Base-by-base conservation (phyloP, 371 early-diverging fungal genomes). In the Edhazardia aedis region DNA sequence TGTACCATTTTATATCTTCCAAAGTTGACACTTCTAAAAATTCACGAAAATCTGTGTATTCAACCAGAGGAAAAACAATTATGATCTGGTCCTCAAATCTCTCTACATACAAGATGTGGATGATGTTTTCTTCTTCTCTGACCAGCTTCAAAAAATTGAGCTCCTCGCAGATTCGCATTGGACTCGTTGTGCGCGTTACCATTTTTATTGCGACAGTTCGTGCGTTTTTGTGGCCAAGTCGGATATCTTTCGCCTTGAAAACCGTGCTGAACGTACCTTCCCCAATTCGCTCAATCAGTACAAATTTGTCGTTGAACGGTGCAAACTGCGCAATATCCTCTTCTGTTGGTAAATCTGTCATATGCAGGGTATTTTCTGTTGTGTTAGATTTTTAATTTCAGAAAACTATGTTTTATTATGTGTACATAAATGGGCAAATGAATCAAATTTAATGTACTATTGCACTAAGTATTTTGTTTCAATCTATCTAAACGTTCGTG, bases 231-330 rank as follows among this genome's bases (percentile, higher is more conserved):
- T 69, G 53, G 9, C 77, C 65, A 50, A 81, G 75, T 25, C 78
- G 64, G 9, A 81, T 53, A 61, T 85, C 85, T n/a, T 80, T 58
- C 0, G 88, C 93, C 59, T 83, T 83, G 72, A 87, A 95, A 0
- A 95, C 96, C 0, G 80, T 79, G 63, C 86, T 85, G 65, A 93
- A 95, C 0, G 92, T 86, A 16, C 93, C 75, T 49, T 69, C 71
- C 0, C 72, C 75, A 25, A 62, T 53, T 50, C 56, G 60, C 18
- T 29, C 27, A 19, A 44, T 43, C 26, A 46, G 6, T 46, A 25
- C 3, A 46, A 25, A 46, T 22, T 16, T 46, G 7, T 4, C 14
- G 3, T 46, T 46, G 3, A 24, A 7, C 21, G 26, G 26, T 7
- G 12, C 40, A 6, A 19, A 25, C 4, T 6, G 25, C 21, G 21